Evolutionary conservation across 2,329 filamentous ascomycete genomes (phyloP).

Genomic region (Fusarium concolor): DNA sequence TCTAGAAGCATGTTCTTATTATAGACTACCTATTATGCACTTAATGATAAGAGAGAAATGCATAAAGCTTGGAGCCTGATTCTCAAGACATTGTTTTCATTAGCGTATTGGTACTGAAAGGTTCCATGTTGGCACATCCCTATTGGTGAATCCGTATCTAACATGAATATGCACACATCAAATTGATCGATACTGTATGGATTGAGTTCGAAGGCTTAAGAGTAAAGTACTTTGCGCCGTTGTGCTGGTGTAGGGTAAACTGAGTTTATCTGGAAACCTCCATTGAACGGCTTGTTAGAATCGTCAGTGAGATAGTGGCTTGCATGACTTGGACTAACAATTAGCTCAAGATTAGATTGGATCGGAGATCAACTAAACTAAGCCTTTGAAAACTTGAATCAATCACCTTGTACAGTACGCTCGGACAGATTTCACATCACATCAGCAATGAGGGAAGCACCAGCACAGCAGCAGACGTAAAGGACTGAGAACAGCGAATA

Average conservation of each 20-base stretch:
- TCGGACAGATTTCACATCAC: no score
- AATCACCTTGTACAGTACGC: neutral
- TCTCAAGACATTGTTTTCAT: no score
- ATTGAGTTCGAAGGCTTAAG: neutral
- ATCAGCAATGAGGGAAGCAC: no score
- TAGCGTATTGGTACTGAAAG: no score
- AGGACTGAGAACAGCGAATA: no score
- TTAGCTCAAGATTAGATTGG: neutral
- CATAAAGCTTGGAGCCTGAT: no score
- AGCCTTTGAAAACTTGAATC: neutral
- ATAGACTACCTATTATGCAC: neutral
- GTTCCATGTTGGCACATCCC: no score
- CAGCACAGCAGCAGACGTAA: no score
- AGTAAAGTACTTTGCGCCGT: no score
- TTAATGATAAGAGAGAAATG: accelerated
- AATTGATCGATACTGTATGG: neutral
- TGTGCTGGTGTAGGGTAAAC: neutral
- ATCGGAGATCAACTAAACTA: no score
- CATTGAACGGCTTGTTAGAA: neutral
- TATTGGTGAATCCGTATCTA: no score
- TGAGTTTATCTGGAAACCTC: neutral
- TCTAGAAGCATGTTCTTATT: neutral
- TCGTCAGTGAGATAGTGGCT: slow-evolving; percentile 5
- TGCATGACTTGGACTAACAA: neutral
- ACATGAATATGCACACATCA: no score